Evolutionary conservation across 1,139 yeast species (phyloP).

Genomic region (Sugiyamaella novakii): DNA sequence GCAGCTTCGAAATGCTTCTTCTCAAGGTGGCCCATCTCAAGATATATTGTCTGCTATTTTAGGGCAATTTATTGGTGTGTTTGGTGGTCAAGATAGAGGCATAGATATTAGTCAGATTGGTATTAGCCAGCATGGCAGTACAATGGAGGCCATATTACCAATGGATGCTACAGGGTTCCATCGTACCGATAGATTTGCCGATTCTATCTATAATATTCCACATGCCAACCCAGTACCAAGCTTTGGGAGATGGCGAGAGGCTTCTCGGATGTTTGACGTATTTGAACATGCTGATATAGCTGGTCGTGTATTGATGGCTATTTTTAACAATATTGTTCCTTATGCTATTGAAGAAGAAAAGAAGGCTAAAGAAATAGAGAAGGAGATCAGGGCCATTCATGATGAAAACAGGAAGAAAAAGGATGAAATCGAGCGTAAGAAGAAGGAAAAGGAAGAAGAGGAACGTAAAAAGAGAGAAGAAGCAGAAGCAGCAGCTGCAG

Average conservation of each 20-base stretch:
- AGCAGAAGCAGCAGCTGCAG: slow-evolving; percentile 28
- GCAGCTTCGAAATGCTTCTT: slow-evolving; percentile 5
- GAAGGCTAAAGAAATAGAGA: slow-evolving; percentile 39
- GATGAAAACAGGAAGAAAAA: slow-evolving; percentile 40
- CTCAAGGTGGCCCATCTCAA: slow-evolving; percentile 19
- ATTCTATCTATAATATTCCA: slow-evolving; percentile 29
- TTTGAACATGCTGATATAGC: slow-evolving; percentile 45
- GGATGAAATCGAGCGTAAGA: slow-evolving; percentile 42
- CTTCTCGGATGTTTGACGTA: slow-evolving; percentile 53
- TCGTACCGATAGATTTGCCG: slow-evolving; percentile 27
- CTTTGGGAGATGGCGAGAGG: slow-evolving; percentile 69
- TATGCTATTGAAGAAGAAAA: slow-evolving; percentile 45
- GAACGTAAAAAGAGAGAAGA: slow-evolving; percentile 40
- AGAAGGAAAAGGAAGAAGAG: slow-evolving; percentile 34
- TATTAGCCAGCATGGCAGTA: slow-evolving; percentile 34
- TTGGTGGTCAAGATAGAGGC: slow-evolving; percentile 23
- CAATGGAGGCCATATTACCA: slow-evolving; percentile 23
- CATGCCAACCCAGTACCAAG: slow-evolving; percentile 54
- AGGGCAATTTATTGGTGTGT: slow-evolving; percentile 27
- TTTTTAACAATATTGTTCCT: slow-evolving; percentile 46
- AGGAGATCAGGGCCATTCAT: slow-evolving; percentile 27
- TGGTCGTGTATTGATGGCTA: slow-evolving; percentile 52
- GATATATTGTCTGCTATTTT: slow-evolving; percentile 17
- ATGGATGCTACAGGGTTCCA: slow-evolving; percentile 19
- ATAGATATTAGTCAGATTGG: slow-evolving; percentile 23